phyloP scores from a whole-genome alignment of 164 flowering plant species.

The Tetracentron sinense region DNA sequence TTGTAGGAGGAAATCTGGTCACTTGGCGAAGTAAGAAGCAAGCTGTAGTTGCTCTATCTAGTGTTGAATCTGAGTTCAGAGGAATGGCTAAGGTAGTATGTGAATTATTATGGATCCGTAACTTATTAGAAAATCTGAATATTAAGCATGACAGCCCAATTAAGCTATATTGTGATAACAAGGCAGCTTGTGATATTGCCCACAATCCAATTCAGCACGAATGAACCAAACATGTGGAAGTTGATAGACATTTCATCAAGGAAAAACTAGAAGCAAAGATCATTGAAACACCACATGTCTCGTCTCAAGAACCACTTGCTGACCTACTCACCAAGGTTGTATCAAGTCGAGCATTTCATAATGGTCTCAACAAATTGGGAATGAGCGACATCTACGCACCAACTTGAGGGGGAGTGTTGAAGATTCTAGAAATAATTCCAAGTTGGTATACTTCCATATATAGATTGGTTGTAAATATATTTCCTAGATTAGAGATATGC shows the following conservation, averaged over 20 bases:
- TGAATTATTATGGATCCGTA: constrained; percentile 6
- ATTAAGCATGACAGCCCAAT: background rate
- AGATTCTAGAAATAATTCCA: too few species aligned
- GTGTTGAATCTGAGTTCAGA: constrained; percentile 7
- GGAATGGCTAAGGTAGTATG: background rate
- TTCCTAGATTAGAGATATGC: too few species aligned
- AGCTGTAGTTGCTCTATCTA: background rate
- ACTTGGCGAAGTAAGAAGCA: constrained; percentile 15
- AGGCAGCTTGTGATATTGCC: constrained; percentile 11
- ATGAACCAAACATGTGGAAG: constrained; percentile 13
- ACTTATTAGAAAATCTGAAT: background rate
- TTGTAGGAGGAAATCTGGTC: constrained; percentile 8
- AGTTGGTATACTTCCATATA: too few species aligned
- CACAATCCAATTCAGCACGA: constrained; percentile 20
- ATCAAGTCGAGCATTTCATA: background rate
- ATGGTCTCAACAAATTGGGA: constrained; percentile 8
- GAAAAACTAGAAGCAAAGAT: constrained; percentile 6
- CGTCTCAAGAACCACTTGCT: background rate
- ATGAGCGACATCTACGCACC: too few species aligned
- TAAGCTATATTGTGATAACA: constrained; percentile 14
- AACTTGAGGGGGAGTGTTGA: constrained; percentile 5
- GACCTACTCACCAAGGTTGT: constrained; percentile 14
- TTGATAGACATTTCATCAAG: constrained; percentile 16
- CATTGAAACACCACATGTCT: background rate
- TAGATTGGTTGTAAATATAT: too few species aligned